Evolutionary conservation across 768 basidiomycete species (phyloP).

Genomic region (Xerocomellus intermedius): DNA sequence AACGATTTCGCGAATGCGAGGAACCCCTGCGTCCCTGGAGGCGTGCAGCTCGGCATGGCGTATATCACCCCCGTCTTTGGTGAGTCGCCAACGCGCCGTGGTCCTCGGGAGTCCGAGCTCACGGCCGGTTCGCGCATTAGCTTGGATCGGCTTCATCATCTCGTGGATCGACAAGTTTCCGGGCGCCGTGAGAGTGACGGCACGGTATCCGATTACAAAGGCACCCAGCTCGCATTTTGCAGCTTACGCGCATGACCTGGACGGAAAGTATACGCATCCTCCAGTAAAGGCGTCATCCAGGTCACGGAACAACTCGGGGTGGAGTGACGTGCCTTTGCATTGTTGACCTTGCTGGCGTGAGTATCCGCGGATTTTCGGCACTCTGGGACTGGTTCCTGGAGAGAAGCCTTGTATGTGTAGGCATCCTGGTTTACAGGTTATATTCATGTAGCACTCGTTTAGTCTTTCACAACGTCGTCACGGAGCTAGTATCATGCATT

Average conservation of each 20-base stretch:
- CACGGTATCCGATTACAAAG: conserved; percentile 29
- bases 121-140: conserved; percentile 9
- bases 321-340: conserved; percentile 24
- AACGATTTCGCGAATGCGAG: conserved; percentile 27
- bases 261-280: conserved; percentile 15
- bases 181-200: conserved; percentile 22
- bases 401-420: not conserved
- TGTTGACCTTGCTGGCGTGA: conserved; percentile 1
- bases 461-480: not conserved
- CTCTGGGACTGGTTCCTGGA: conserved; percentile 18
- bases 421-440: not conserved
- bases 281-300: conserved; percentile 8
- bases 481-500: conserved; percentile 13
- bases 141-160: conserved; percentile 18
- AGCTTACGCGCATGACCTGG: conserved; percentile 24
- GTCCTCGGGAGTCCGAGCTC: not conserved
- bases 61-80: conserved; percentile 29
- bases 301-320: conserved; percentile 14
- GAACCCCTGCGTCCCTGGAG: conserved; percentile 22
- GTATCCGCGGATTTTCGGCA: not conserved
- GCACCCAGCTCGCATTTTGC: conserved; percentile 30
- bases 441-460: conserved; percentile 9
- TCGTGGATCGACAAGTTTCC: conserved; percentile 31
- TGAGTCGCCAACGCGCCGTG: conserved; percentile 12
- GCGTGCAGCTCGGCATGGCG: conserved; percentile 28